Percentiles rank a stretch among this genome's conserved stretches.
These are phyloP conservation scores for Porodaedalea pini DNA, from an alignment of 1,284 basidiomycete species.

Conservation along the genomic window DNA sequence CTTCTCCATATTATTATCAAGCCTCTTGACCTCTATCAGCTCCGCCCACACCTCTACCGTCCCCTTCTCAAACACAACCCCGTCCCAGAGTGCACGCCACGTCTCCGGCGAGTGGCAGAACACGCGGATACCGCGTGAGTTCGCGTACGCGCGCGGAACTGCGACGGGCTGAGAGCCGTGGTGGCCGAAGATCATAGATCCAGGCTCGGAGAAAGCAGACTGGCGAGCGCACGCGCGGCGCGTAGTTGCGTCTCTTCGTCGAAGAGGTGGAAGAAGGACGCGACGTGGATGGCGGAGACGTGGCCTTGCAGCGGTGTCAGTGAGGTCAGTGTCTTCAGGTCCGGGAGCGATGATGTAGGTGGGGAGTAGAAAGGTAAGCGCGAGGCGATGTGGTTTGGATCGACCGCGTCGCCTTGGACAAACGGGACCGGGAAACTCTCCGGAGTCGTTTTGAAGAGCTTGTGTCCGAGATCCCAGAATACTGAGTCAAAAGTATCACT, in stretches of 20 bases:
- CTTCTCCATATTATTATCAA: not conserved
- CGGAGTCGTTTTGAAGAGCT: slow-evolving; percentile 31
- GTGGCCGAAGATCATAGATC: slow-evolving; percentile 37
- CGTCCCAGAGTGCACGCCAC: slow-evolving; percentile 43
- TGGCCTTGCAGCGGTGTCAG: slow-evolving; percentile 34
- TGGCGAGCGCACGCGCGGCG: slow-evolving; percentile 31
- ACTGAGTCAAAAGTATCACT: slow-evolving; percentile 21
- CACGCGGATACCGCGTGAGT: slow-evolving; percentile 17
- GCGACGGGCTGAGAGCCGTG: slow-evolving; percentile 29
- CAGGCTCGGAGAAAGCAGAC: slow-evolving; percentile 35
- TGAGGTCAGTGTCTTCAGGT: slow-evolving; percentile 29
- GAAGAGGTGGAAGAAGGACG: slow-evolving; percentile 38
- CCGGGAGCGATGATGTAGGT: slow-evolving; percentile 17
- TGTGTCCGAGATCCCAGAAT: slow-evolving; percentile 34
- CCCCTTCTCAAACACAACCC: slow-evolving; percentile 37
- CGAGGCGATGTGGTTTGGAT: slow-evolving; percentile 27
- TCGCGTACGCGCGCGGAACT: slow-evolving; percentile 21
- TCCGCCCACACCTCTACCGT: slow-evolving; percentile 34
- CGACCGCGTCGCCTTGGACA: slow-evolving; percentile 32
- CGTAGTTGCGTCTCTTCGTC: slow-evolving; percentile 31
- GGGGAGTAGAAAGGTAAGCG: slow-evolving; percentile 20
- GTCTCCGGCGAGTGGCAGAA: slow-evolving; percentile 37
- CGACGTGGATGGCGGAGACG: slow-evolving; percentile 31
- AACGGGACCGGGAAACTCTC: slow-evolving; percentile 34
- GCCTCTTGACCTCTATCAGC: not conserved